These are phyloP conservation scores for Phytophthora ohioensis DNA, from an alignment of 352 stramenopile species.

Conservation along the genomic window DNA sequence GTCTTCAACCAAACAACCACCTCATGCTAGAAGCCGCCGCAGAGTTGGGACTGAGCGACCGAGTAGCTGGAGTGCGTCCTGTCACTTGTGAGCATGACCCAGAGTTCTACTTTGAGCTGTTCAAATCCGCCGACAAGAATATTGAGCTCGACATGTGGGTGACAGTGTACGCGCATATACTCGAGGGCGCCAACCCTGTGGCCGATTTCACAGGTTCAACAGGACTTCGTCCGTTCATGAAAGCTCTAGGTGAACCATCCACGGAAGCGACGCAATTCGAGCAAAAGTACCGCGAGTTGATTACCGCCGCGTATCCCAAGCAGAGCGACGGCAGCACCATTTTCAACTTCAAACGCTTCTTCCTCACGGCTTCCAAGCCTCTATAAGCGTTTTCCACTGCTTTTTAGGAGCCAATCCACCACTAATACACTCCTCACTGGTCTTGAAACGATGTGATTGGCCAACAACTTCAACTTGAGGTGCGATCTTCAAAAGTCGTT, in stretches of 20 bases:
- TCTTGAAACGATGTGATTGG: constrained; percentile 6
- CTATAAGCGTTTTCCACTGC: neutral
- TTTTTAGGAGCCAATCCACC: neutral
- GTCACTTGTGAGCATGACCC: constrained; percentile 71
- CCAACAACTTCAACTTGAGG: constrained; percentile 29
- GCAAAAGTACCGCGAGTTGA: constrained; percentile 62
- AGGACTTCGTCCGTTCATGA: constrained; percentile 61
- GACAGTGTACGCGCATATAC: constrained; percentile 62
- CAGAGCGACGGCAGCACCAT: constrained; percentile 59
- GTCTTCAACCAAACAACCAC: constrained; percentile 58
- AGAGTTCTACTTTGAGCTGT: constrained; percentile 72
- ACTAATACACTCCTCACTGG: neutral
- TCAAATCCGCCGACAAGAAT: constrained; percentile 28
- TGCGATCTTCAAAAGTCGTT: constrained; percentile 22
- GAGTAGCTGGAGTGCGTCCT: constrained; percentile 58
- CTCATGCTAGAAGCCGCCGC: constrained; percentile 61
- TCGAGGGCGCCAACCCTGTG: constrained; percentile 65
- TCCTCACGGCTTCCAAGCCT: constrained; percentile 25
- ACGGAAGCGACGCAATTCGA: constrained; percentile 43
- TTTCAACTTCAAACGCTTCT: constrained; percentile 77
- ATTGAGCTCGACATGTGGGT: constrained; percentile 64
- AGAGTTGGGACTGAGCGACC: constrained; percentile 42
- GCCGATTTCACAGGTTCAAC: constrained; percentile 75
- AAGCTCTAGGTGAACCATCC: constrained; percentile 49
- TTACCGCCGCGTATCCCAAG: constrained; percentile 60